Base-by-base conservation (phyloP, 108 stramenopile species). In the Skeletonema grethae region DNA sequence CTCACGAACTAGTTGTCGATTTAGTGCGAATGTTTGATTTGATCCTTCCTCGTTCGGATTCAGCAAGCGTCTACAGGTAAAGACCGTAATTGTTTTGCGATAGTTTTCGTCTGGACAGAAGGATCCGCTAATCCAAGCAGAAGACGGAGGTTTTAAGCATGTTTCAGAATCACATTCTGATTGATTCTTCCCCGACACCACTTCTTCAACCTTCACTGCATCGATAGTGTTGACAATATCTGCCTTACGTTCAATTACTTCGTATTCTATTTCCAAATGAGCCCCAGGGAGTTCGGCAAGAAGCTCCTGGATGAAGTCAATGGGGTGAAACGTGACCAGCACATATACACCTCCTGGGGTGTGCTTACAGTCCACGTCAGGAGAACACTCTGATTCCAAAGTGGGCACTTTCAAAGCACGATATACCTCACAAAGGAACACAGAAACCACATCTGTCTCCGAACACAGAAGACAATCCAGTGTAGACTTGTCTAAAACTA, bases 401-500 rank as follows among this genome's bases (percentile, higher is more conserved):
- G 77, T 32, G 0, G 78, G 79, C n/a, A 61, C 72, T 18, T 69
- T 69, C 36, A 95, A 81, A 9, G 77, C 69, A 55, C 81, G 81
- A 72, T 92, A 90, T 2, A 88, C 85, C 38, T 90, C 81, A 31
- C 70, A 68, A 48, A 95, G 72, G 12, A 95, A 70, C 24, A 76
- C 69, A 9, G 90, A 82, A 2, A 88, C 77, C 9, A 84, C 84
- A 7, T 80, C 64, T 29, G 79, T 76, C 45, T 88, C 88, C 38
- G 86, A 78, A 67, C 94, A 95, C 4, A 95, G 46, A 15, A 87
- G 82, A 71, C 90, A 92, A 77, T 95, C 94, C 69, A 95, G 62
- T 0, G 94, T 95, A 12, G 85, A 85, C 73, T 95, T 95, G 83
- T 95, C 94, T 2, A 95, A 32, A 0, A 92, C 79, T 45, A 95